Conservation (phyloP, 1,284 basidiomycete genomes). For the Mycena sp. region DNA sequence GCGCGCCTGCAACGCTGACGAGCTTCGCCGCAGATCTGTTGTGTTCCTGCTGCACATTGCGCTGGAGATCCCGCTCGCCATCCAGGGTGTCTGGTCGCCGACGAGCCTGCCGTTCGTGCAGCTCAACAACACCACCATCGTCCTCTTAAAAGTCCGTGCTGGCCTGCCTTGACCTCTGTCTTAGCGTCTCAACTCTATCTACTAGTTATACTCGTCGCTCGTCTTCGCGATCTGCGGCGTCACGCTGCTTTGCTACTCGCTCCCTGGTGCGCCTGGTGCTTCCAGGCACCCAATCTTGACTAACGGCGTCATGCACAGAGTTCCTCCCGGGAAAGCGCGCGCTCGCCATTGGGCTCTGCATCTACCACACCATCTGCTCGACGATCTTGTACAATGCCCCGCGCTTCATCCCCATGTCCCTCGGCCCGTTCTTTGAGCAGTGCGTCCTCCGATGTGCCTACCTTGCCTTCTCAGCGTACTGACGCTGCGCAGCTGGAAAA, state of each 20-base stretch:
- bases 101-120: constrained; percentile 74
- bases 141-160: constrained; percentile 72
- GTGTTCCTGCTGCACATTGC: constrained; percentile 83
- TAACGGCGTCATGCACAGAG: constrained; percentile 51
- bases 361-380: constrained; percentile 81
- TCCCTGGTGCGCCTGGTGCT: constrained; percentile 62
- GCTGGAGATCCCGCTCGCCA: constrained; percentile 76
- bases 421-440: constrained; percentile 70
- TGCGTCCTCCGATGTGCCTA: constrained; percentile 47
- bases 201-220: constrained; percentile 71
- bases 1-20: not conserved
- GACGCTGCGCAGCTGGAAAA: constrained; percentile 53
- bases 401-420: constrained; percentile 78
- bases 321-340: constrained; percentile 88
- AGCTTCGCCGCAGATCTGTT: constrained; percentile 53
- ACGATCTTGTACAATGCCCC: constrained; percentile 81
- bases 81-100: constrained; percentile 78
- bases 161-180: not conserved
- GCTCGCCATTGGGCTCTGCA: constrained; percentile 75
- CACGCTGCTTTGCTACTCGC: constrained; percentile 65
- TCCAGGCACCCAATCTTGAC: not conserved
- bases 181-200: too few species aligned
- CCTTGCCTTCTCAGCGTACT: not conserved
- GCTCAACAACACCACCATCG: constrained; percentile 81
- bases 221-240: constrained; percentile 66